Evolutionary conservation across 2,329 filamentous ascomycete species (phyloP).

Genomic region (Neocatenulostroma microsporum): DNA sequence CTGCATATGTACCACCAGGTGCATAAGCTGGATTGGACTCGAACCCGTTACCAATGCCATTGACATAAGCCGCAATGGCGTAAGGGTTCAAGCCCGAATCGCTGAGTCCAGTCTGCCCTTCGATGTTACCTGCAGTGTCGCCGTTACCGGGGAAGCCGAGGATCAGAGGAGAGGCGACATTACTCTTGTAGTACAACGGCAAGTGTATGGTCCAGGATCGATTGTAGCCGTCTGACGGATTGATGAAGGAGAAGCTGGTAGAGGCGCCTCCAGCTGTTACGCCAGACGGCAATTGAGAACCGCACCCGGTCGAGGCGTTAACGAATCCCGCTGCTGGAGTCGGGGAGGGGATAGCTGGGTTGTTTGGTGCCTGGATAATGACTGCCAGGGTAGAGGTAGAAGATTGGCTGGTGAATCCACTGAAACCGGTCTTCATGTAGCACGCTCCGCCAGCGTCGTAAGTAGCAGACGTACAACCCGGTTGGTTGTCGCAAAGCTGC

Average conservation of each 20-base stretch:
- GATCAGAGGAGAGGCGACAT: constrained; percentile 34
- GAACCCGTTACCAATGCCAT: constrained; percentile 23
- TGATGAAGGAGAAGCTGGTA: constrained; percentile 12
- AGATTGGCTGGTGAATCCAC: not conserved
- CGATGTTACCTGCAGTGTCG: constrained; percentile 30
- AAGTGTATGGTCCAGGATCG: constrained; percentile 33
- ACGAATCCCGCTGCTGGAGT: constrained; percentile 6
- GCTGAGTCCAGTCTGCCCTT: constrained; percentile 36
- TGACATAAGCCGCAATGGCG: constrained; percentile 38
- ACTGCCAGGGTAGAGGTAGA: constrained; percentile 5
- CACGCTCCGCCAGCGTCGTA: constrained; percentile 11
- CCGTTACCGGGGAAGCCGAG: constrained; percentile 39
- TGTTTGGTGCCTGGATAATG: constrained; percentile 14
- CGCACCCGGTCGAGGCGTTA: constrained; percentile 20
- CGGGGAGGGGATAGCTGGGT: constrained; percentile 14
- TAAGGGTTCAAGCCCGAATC: constrained; percentile 36
- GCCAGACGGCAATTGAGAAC: constrained; percentile 15
- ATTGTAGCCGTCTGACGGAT: constrained; percentile 20
- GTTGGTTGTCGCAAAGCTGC: constrained; percentile 10
- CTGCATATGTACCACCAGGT: not conserved
- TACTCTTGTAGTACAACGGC: constrained; percentile 32
- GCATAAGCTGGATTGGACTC: constrained; percentile 12
- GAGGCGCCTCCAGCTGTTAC: constrained; percentile 15
- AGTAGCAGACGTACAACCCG: constrained; percentile 11
- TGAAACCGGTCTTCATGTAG: constrained; percentile 17